These are phyloP conservation scores for Diutina scorzettiae DNA, from an alignment of 1,139 yeast genomes.

Conservation along the genomic window DNA sequence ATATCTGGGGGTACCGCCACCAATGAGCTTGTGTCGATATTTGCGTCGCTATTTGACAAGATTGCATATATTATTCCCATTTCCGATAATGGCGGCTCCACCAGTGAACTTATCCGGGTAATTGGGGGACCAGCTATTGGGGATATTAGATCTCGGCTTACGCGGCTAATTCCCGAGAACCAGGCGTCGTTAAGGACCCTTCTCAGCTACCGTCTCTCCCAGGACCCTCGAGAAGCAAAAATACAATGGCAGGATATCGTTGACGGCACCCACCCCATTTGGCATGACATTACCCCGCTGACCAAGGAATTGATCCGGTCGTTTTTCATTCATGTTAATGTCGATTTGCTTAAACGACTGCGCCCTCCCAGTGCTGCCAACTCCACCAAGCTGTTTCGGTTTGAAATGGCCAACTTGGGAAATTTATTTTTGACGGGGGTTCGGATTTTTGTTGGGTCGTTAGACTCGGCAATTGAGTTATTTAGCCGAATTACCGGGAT, in stretches of 20 bases:
- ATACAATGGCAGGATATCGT: conserved; percentile 67
- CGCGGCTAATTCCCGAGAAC: conserved; percentile 49
- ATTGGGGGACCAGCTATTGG: conserved; percentile 96
- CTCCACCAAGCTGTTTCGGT: conserved; percentile 45
- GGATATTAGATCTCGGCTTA: conserved; percentile 73
- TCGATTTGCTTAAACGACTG: conserved; percentile 61
- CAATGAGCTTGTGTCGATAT: conserved; percentile 44
- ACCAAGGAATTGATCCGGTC: conserved; percentile 67
- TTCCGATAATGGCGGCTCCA: conserved; percentile 91
- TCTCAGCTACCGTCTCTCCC: conserved; percentile 50
- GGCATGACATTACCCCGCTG: conserved; percentile 52
- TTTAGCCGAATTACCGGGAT: conserved; percentile 58
- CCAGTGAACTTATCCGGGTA: conserved; percentile 80
- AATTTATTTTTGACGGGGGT: conserved; percentile 78
- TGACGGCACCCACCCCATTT: conserved; percentile 64
- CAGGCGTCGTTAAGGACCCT: conserved; percentile 34
- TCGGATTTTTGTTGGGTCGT: conserved; percentile 67
- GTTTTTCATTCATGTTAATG: conserved; percentile 67
- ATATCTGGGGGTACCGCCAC: conserved; percentile 74
- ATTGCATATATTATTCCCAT: conserved; percentile 69
- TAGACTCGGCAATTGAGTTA: conserved; percentile 75
- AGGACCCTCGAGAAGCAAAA: conserved; percentile 42
- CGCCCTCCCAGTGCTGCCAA: conserved; percentile 28
- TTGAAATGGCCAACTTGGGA: conserved; percentile 75
- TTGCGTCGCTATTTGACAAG: conserved; percentile 25